phyloP scores from a whole-genome alignment of 1,284 basidiomycete genomes.

The Entoloma clypeatum region DNA sequence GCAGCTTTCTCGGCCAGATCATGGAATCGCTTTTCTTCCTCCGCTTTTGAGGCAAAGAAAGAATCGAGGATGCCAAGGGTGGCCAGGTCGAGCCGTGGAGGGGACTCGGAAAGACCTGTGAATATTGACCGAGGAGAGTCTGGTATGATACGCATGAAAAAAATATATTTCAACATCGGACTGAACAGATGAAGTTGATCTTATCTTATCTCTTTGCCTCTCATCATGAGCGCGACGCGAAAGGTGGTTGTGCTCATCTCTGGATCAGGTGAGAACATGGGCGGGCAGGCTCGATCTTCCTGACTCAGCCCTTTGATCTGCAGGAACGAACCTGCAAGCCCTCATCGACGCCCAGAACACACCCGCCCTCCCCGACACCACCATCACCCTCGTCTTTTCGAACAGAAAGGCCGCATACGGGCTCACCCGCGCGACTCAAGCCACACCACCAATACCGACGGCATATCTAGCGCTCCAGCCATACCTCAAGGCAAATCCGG shows the following conservation, averaged over 20 bases:
- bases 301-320: neutral
- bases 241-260: slow-evolving; percentile 48
- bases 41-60: slow-evolving; percentile 36
- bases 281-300: slow-evolving; percentile 2
- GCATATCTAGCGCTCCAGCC: slow-evolving; percentile 84
- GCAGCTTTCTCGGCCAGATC: slow-evolving; percentile 33
- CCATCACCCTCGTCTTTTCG: slow-evolving; percentile 84
- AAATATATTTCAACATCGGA: no score
- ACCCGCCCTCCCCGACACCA: slow-evolving; percentile 59
- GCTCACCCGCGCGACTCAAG: slow-evolving; percentile 71
- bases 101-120: slow-evolving; percentile 30
- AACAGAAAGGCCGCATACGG: slow-evolving; percentile 93
- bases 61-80: slow-evolving; percentile 38
- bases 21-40: slow-evolving; percentile 38
- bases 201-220: neutral
- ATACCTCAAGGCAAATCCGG: slow-evolving; percentile 73
- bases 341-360: slow-evolving; percentile 84
- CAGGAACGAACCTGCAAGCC: slow-evolving; percentile 94
- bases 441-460: slow-evolving; percentile 77
- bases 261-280: slow-evolving; percentile 67
- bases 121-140: slow-evolving; percentile 25
- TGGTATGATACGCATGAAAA: slow-evolving; percentile 11
- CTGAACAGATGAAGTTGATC: slow-evolving; percentile 1
- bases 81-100: slow-evolving; percentile 33
- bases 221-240: slow-evolving; percentile 20